Evolutionary conservation across 1,139 yeast species (phyloP).

Genomic region (Hemisphaericaspora lyxosophila): DNA sequence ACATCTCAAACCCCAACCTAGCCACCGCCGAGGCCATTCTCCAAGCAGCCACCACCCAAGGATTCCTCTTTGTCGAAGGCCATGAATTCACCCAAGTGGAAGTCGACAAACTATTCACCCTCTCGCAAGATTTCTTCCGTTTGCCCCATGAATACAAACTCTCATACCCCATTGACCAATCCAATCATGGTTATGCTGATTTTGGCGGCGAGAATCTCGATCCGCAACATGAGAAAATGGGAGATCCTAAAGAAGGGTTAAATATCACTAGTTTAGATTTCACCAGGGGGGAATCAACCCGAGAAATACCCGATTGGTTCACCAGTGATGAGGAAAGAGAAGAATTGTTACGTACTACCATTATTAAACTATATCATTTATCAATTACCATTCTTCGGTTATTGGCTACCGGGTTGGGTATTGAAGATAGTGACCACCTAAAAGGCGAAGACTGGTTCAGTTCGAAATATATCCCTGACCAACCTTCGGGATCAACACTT

Average conservation of each 20-base stretch:
- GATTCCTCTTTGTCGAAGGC: conserved; percentile 73
- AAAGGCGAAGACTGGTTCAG: conserved; percentile 58
- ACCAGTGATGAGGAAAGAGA: conserved; percentile 29
- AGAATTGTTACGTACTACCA: conserved; percentile 30
- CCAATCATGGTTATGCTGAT: conserved; percentile 64
- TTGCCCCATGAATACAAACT: conserved; percentile 51
- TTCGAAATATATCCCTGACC: conserved; percentile 50
- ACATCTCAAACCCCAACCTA: conserved; percentile 47
- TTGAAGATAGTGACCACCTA: conserved; percentile 41
- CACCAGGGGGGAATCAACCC: conserved; percentile 32
- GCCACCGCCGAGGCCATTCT: conserved; percentile 52
- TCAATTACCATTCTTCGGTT: conserved; percentile 44
- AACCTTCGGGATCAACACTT: conserved; percentile 60
- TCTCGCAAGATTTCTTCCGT: conserved; percentile 58
- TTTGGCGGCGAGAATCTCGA: conserved; percentile 60
- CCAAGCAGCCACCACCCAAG: conserved; percentile 63
- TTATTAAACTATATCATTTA: conserved; percentile 43
- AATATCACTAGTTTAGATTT: conserved; percentile 46
- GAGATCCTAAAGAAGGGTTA: conserved; percentile 64
- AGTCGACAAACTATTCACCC: conserved; percentile 51
- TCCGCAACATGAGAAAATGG: conserved; percentile 44
- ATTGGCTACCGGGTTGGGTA: conserved; percentile 59
- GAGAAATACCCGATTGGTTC: conserved; percentile 47
- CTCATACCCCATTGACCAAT: conserved; percentile 44
- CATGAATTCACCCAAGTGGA: conserved; percentile 62